Conservation (phyloP, 208 protist species). For the Leptomonas seymouri region DNA sequence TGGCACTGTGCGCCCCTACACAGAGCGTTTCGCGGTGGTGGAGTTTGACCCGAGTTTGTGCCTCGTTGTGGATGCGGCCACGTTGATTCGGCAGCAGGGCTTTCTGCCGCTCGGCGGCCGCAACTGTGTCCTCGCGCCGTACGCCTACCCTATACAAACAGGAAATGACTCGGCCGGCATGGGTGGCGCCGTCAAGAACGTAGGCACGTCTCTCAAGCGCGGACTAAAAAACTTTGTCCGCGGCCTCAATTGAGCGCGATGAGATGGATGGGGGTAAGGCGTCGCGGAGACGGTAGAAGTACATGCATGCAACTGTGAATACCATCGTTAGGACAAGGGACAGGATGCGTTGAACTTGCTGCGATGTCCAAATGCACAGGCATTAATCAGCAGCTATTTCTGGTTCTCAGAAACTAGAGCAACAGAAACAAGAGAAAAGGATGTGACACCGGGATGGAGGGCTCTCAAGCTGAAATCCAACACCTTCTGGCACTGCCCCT, state of each 20-base stretch:
- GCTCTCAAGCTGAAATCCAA: no score
- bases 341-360: no score
- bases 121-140: conserved; percentile 54
- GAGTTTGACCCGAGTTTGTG: conserved; percentile 69
- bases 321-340: no score
- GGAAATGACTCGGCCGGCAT: conserved; percentile 26
- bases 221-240: conserved; percentile 79
- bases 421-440: no score
- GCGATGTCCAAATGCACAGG: no score
- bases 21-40: conserved; percentile 58
- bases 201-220: conserved; percentile 61
- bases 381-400: no score
- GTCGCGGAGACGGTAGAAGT: no score
- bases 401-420: no score
- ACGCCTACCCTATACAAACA: conserved; percentile 61
- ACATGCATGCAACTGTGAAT: no score
- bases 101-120: conserved; percentile 40
- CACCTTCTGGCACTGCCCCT: no score
- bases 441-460: no score
- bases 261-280: no score
- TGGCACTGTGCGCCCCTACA: conserved; percentile 15
- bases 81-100: conserved; percentile 44
- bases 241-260: conserved; percentile 44
- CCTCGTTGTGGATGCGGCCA: conserved; percentile 40
- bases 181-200: conserved; percentile 53